Conservation (phyloP, 2,329 filamentous ascomycete genomes). For the Zarea fungicola region DNA sequence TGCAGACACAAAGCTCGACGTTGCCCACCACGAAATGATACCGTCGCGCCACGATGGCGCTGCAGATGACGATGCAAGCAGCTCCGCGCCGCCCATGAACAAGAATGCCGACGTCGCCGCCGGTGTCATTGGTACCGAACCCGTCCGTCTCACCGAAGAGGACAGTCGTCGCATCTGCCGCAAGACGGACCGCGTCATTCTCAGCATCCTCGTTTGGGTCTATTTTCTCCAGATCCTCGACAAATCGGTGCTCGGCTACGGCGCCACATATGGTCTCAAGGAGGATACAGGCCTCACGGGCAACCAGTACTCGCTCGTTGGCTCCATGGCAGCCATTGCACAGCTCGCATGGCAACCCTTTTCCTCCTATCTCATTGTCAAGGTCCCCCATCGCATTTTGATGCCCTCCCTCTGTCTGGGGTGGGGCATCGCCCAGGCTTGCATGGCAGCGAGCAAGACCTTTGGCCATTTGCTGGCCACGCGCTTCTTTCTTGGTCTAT, state of each 20-base stretch:
- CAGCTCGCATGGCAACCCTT: slow-evolving; percentile 58
- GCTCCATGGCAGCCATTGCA: slow-evolving; percentile 53
- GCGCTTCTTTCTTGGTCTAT: slow-evolving; percentile 42
- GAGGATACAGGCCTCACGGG: slow-evolving; percentile 45
- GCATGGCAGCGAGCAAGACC: slow-evolving; percentile 42
- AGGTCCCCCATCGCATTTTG: slow-evolving; percentile 52
- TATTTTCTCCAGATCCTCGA: slow-evolving; percentile 57
- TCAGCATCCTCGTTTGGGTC: slow-evolving; percentile 51
- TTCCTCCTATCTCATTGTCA: slow-evolving; percentile 55
- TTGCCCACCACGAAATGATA: slow-evolving; percentile 14
- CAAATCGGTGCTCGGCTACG: slow-evolving; percentile 53
- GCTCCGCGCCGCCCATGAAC: not conserved
- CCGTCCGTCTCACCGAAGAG: slow-evolving; percentile 32
- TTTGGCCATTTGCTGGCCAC: slow-evolving; percentile 45
- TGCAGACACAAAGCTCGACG: slow-evolving; percentile 6
- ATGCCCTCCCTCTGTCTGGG: slow-evolving; percentile 46
- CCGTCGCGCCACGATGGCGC: too few relatives aligned
- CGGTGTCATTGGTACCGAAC: not conserved
- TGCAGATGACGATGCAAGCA: slow-evolving; percentile 8
- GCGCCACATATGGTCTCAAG: slow-evolving; percentile 50
- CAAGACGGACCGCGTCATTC: slow-evolving; percentile 57
- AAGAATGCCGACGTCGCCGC: slow-evolving; percentile 8
- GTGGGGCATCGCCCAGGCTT: slow-evolving; percentile 39
- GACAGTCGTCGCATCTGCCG: slow-evolving; percentile 42
- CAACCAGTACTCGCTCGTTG: slow-evolving; percentile 51